Evolutionary conservation across 2,329 filamentous ascomycete species (phyloP).

Genomic region (Harringtonia aguacate): DNA sequence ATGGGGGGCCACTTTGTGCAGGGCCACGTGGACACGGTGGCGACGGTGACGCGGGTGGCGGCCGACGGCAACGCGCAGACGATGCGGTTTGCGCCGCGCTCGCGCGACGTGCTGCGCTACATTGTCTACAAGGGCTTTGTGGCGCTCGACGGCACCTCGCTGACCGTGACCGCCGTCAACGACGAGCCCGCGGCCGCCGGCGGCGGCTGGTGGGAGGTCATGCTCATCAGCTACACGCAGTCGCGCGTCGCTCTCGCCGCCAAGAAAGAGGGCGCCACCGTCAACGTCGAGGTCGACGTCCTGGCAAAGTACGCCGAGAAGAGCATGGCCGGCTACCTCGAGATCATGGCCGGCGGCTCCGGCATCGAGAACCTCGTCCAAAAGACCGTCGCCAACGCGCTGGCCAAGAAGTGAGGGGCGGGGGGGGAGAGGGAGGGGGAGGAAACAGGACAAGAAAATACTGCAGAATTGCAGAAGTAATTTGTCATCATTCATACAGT

Average conservation of each 20-base stretch:
- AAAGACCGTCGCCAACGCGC: constrained; percentile 61
- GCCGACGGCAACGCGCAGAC: constrained; percentile 86
- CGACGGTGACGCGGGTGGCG: constrained; percentile 58
- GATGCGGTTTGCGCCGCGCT: constrained; percentile 63
- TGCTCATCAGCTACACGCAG: constrained; percentile 96
- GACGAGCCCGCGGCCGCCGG: too few relatives aligned
- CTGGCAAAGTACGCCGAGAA: constrained; percentile 81
- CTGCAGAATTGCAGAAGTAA: too few relatives aligned
- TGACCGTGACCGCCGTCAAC: constrained; percentile 82
- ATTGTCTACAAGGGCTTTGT: constrained; percentile 96
- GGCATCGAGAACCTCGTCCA: constrained; percentile 61
- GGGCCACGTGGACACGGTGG: constrained; percentile 89
- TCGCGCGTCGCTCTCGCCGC: constrained; percentile 74
- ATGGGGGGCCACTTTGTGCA: constrained; percentile 99
- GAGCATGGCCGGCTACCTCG: constrained; percentile 73
- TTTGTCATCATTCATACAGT: too few relatives aligned
- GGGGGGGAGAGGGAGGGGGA: too few relatives aligned
- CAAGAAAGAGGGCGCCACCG: constrained; percentile 69
- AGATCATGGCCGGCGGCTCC: constrained; percentile 34
- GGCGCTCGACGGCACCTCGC: constrained; percentile 83
- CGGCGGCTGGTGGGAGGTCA: constrained; percentile 80
- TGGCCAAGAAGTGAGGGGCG: constrained; percentile 25
- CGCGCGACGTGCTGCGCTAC: constrained; percentile 63
- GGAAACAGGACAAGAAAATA: too few relatives aligned
- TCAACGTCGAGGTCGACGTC: constrained; percentile 92